A percentile compares a stretch with the other conserved stretches of the same genome.
phyloP scores from a whole-genome alignment of 352 stramenopile genomes.

The Pythium plurisporium region DNA sequence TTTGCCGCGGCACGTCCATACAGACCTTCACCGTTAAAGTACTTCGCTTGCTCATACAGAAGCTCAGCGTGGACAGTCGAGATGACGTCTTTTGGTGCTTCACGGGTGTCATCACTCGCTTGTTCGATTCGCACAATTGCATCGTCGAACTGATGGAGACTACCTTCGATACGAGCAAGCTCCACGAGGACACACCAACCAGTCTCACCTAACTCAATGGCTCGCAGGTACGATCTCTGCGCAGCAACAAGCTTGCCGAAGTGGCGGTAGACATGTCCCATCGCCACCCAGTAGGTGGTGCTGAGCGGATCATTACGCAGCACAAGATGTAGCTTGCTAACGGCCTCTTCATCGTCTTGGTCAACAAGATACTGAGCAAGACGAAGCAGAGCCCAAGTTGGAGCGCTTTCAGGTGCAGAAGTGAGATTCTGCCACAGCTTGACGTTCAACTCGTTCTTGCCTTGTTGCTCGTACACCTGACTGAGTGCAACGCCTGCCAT shows the following conservation, averaged over 20 bases:
- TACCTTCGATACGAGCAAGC: slow-evolving; percentile 74
- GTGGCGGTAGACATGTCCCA: slow-evolving; percentile 77
- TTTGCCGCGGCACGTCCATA: slow-evolving; percentile 66
- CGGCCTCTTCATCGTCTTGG: slow-evolving; percentile 55
- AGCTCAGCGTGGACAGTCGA: slow-evolving; percentile 65
- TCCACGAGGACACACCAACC: slow-evolving; percentile 73
- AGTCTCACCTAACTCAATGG: slow-evolving; percentile 63
- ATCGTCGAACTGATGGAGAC: slow-evolving; percentile 62
- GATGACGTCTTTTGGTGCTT: slow-evolving; percentile 23
- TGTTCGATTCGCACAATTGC: slow-evolving; percentile 55
- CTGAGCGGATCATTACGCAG: slow-evolving; percentile 69
- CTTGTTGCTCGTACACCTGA: slow-evolving; percentile 58
- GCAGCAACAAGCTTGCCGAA: slow-evolving; percentile 78
- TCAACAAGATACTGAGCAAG: slow-evolving; percentile 70
- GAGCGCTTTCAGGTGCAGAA: slow-evolving; percentile 45
- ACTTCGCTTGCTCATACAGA: slow-evolving; percentile 76
- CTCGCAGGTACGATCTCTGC: slow-evolving; percentile 74
- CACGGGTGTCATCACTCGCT: slow-evolving; percentile 13
- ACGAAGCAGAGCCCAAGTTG: slow-evolving; percentile 68
- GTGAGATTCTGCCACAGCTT: slow-evolving; percentile 68
- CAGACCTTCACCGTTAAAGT: slow-evolving; percentile 63
- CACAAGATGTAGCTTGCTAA: slow-evolving; percentile 67
- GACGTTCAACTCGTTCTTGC: slow-evolving; percentile 59
- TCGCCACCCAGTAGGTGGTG: slow-evolving; percentile 58
- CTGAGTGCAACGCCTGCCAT: slow-evolving; percentile 62